A percentile compares a stretch with the other conserved stretches of the same genome.
phyloP scores from a whole-genome alignment of 2,329 filamentous ascomycete genomes.

The Ophioceras dolichostomum region DNA sequence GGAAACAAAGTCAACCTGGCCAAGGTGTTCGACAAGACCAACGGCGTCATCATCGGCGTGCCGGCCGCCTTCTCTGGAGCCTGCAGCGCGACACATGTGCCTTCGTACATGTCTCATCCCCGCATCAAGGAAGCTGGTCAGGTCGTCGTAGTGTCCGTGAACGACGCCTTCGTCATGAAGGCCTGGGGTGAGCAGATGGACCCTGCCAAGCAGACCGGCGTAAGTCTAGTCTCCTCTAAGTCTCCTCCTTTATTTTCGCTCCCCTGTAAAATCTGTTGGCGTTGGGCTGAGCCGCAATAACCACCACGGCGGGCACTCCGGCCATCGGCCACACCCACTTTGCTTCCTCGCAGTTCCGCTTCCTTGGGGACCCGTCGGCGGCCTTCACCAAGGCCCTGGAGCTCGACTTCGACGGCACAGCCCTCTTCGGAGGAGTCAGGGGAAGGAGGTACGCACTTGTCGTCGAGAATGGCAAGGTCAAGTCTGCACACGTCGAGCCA shows the following conservation, averaged over 20 bases:
- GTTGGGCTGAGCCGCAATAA: too few species aligned
- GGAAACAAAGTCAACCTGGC: conserved; percentile 85
- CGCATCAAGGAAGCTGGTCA: conserved; percentile 68
- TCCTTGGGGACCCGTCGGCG: conserved; percentile 70
- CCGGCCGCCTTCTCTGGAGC: conserved; percentile 61
- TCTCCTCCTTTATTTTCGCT: too few species aligned
- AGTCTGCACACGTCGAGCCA: conserved; percentile 69
- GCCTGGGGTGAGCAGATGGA: conserved; percentile 75
- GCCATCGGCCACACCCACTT: too few species aligned
- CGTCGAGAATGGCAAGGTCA: conserved; percentile 75
- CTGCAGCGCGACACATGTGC: conserved; percentile 58
- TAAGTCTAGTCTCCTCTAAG: conserved; percentile 47
- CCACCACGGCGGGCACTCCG: too few species aligned
- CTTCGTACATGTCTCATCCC: conserved; percentile 72
- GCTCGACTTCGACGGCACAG: conserved; percentile 64
- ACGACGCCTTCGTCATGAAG: conserved; percentile 93
- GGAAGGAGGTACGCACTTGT: conserved; percentile 83
- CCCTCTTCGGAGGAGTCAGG: conserved; percentile 71
- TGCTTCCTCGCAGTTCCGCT: conserved; percentile 59
- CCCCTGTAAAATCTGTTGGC: too few species aligned
- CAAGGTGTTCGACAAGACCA: conserved; percentile 57
- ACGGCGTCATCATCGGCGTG: conserved; percentile 75
- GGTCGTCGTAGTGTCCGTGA: conserved; percentile 85
- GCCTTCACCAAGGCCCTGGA: conserved; percentile 76
- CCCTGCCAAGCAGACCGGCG: conserved; percentile 59